Conservation (phyloP, 2,329 filamentous ascomycete species). For the Cladophialophora bantiana region DNA sequence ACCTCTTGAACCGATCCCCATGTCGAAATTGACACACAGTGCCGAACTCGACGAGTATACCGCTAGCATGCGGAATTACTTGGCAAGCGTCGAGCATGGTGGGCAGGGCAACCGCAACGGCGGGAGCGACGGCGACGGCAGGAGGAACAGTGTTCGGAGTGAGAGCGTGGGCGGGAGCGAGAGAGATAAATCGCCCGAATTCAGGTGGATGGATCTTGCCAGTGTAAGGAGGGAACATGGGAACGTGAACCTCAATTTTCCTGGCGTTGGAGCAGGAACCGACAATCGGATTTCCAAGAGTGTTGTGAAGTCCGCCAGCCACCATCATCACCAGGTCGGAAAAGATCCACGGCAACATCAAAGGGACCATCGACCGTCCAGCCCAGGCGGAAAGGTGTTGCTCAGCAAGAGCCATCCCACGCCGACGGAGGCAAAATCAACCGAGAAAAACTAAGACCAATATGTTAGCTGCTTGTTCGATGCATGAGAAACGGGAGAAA, state of each 20-base stretch:
- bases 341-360: slow-evolving; percentile 27
- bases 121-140: slow-evolving; percentile 24
- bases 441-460: slow-evolving; percentile 50
- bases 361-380: slow-evolving; percentile 14
- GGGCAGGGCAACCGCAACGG: slow-evolving; percentile 23
- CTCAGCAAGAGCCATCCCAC: slow-evolving; percentile 16
- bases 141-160: slow-evolving; percentile 14
- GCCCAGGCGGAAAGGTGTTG: slow-evolving; percentile 13
- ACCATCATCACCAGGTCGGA: slow-evolving; percentile 13
- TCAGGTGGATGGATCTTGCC: slow-evolving; percentile 39
- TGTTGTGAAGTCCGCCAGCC: slow-evolving; percentile 19
- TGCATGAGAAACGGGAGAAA: background rate
- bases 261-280: slow-evolving; percentile 12
- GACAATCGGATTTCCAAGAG: slow-evolving; percentile 20
- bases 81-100: slow-evolving; percentile 31
- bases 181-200: slow-evolving; percentile 37
- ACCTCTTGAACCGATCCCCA: slow-evolving; percentile 22
- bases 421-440: slow-evolving; percentile 37
- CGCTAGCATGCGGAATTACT: slow-evolving; percentile 38
- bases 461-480: slow-evolving; percentile 24
- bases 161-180: slow-evolving; percentile 12
- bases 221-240: slow-evolving; percentile 32
- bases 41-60: slow-evolving; percentile 39
- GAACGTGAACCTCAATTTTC: slow-evolving; percentile 12
- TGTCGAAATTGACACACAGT: slow-evolving; percentile 32